A percentile compares a stretch with the other conserved stretches of the same genome.
Conservation (phyloP, 768 basidiomycete species). For the Phylloporus scabripes region DNA sequence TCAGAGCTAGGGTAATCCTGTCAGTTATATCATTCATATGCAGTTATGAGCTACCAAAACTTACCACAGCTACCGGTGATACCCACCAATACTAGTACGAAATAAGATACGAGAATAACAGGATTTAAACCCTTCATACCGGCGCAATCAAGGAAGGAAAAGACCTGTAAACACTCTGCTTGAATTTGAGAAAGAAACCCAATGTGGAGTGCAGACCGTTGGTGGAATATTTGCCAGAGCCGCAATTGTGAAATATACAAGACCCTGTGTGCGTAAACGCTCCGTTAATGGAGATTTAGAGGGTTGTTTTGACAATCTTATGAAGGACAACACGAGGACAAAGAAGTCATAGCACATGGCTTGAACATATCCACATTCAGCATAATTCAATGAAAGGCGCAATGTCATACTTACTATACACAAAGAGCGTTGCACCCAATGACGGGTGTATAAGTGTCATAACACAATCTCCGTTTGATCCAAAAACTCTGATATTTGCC, state of each 20-base stretch:
- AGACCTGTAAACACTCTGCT: conserved; percentile 1
- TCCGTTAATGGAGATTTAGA: conserved; percentile 9
- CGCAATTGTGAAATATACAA: conserved; percentile 15
- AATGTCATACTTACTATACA: conserved; percentile 14
- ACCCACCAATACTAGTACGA: conserved; percentile 3
- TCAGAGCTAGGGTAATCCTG: conserved; percentile 4
- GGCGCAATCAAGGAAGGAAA: conserved; percentile 3
- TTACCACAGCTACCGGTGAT: conserved; percentile 7
- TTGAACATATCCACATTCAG: conserved; percentile 3
- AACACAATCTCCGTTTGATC: conserved; percentile 1
- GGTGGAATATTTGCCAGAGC: conserved; percentile 10
- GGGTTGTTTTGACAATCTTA: conserved; percentile 10
- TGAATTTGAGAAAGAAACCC: background rate
- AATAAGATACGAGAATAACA: background rate
- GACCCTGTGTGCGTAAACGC: conserved; percentile 13
- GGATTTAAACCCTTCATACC: conserved; percentile 1
- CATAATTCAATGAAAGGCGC: background rate
- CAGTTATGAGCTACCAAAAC: background rate
- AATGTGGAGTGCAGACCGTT: conserved; percentile 1
- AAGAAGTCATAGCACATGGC: conserved; percentile 20
- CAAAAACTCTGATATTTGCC: background rate
- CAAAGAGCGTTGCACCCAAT: conserved; percentile 1
- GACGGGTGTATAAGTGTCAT: background rate
- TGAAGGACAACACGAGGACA: conserved; percentile 12
- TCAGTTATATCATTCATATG: background rate